Percentiles rank a stretch among this genome's conserved stretches.
Evolutionary conservation across 768 basidiomycete genomes (phyloP).

Genomic region (Lentinula boryana): DNA sequence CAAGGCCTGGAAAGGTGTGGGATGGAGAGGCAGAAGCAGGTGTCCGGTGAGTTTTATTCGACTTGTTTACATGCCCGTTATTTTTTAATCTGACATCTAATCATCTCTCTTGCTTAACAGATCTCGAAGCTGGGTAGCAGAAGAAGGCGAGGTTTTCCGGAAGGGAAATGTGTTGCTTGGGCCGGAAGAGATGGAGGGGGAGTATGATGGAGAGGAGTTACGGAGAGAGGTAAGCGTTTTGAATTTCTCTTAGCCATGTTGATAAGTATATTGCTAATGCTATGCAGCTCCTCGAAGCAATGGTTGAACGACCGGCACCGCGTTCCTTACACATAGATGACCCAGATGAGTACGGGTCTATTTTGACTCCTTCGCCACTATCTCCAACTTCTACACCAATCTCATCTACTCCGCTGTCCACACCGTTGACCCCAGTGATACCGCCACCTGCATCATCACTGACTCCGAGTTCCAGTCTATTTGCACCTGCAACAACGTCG

Average conservation of each 20-base stretch:
- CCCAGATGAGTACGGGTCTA: conserved; percentile 32
- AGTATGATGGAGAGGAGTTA: conserved; percentile 85
- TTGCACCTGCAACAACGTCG: too few species aligned
- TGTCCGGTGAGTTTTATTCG: background rate
- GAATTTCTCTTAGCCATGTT: background rate
- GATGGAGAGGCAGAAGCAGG: background rate
- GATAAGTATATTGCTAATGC: background rate
- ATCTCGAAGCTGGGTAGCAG: conserved; percentile 78
- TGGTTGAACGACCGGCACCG: conserved; percentile 81
- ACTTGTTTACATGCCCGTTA: too few species aligned
- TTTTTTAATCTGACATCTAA: background rate
- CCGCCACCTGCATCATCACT: background rate
- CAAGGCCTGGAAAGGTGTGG: too few species aligned
- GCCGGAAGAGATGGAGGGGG: conserved; percentile 84
- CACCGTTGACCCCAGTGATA: background rate
- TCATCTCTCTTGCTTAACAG: conserved; percentile 26
- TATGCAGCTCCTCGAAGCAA: conserved; percentile 69
- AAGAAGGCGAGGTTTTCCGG: conserved; percentile 95
- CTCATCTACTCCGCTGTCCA: background rate
- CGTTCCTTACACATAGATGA: conserved; percentile 39
- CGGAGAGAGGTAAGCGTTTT: conserved; percentile 56
- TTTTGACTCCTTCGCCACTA: conserved; percentile 4
- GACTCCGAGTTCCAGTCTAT: too few species aligned
- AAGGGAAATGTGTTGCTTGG: conserved; percentile 80
- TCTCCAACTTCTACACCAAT: background rate